Conservation (phyloP, 2,329 filamentous ascomycete species). For the Fusarium ramigenum region DNA sequence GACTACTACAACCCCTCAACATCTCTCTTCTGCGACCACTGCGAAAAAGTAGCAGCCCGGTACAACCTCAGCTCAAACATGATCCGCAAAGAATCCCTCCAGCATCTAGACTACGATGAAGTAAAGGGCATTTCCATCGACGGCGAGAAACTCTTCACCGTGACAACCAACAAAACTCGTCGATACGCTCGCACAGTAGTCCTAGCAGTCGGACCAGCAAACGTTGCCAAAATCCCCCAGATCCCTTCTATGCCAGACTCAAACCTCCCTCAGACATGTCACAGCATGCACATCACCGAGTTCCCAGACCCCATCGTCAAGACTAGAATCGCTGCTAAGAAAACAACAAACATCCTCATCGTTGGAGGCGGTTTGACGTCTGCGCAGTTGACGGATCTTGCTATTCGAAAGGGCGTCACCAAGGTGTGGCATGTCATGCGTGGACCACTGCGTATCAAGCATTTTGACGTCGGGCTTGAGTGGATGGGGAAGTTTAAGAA, state of each 20-base stretch:
- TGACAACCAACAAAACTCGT: conserved; percentile 63
- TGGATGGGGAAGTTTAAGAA: conserved; percentile 90
- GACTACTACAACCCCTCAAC: conserved; percentile 75
- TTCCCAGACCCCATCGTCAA: conserved; percentile 65
- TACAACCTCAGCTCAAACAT: conserved; percentile 61
- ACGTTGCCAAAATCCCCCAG: conserved; percentile 61
- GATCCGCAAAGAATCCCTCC: conserved; percentile 68
- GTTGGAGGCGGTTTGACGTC: conserved; percentile 81
- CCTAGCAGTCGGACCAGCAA: conserved; percentile 75
- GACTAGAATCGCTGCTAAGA: conserved; percentile 59
- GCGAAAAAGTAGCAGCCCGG: conserved; percentile 63
- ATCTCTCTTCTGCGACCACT: conserved; percentile 70
- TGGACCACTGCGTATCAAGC: conserved; percentile 68
- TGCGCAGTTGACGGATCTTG: conserved; percentile 76
- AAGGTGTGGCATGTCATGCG: conserved; percentile 79
- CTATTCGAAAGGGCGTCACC: conserved; percentile 69
- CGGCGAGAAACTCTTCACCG: conserved; percentile 69
- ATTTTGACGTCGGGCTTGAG: conserved; percentile 78
- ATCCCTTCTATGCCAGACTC: conserved; percentile 47
- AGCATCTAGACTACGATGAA: conserved; percentile 68
- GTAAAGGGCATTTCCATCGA: conserved; percentile 55
- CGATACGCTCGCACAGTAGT: conserved; percentile 72
- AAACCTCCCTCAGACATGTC: conserved; percentile 59
- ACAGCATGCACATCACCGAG: conserved; percentile 70
- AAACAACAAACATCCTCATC: conserved; percentile 71